Base-by-base conservation (phyloP, 441 rosid species). In the Jatropha podagrica region DNA sequence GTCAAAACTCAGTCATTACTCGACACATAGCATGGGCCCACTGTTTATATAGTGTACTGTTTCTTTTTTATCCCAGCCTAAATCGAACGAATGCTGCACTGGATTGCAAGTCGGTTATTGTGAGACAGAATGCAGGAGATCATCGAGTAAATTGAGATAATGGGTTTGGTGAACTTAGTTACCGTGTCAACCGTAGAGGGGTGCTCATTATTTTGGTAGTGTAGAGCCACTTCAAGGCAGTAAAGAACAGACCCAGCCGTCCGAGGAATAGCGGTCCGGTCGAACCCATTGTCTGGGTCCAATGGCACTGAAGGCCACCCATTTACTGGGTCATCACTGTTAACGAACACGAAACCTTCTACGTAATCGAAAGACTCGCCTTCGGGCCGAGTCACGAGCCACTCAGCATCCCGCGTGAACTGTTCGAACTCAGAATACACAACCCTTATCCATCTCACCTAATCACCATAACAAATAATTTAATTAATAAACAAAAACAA, bases 401-500 rank as follows among this genome's bases (percentile, higher is more conserved):
- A 86, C 90, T 94, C 98, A 7, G 94, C 93, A 65, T 90, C 97
- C 26, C 84, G 85, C 32, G 85, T 87, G 82, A 73, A 94, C 74
- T 85, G 90, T 68, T 80, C 84, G 66, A 94, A 94, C 82, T 89
- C 92, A n/a, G 88, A 11, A 73, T 94, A 94, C 13, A 92, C 94
- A 41, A 92, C 72, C 74, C 97, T 90, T 85, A 94, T 87, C 97
- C 97, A 94, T 83, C 92, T 86, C 90, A 92, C 97, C 98, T 94
- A 84, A 82, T 78, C 60, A 68, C 68, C 59, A 17, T 52, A 66
- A 72, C 26, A 20, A 44, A 59, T 46, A 69, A 46, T 5, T 59
- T 17, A 65, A 73, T 64, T 37, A 75, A 78, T 18, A n/a, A 20
- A 54, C 4, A 10, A 70, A 23, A 71, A 20, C 12, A 59, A 63